Evolutionary conservation across 495 filamentous ascomycete species (phyloP).

Genomic region (Penicillium riverlandense): DNA sequence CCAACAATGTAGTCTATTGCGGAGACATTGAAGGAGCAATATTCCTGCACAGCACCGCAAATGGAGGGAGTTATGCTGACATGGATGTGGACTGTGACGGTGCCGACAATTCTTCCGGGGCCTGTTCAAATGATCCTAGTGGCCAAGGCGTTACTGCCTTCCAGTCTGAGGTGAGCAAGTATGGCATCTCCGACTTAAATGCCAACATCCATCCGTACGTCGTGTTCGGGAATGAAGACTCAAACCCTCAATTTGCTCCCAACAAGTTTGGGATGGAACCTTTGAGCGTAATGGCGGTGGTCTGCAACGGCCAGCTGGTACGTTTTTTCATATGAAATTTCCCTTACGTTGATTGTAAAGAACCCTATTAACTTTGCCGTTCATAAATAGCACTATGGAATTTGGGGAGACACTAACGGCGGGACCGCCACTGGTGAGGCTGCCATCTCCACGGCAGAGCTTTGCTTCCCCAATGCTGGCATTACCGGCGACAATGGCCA

Average conservation of each 20-base stretch:
- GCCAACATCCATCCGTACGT: constrained; percentile 57
- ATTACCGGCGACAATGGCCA: constrained; percentile 47
- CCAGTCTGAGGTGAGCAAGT: constrained; percentile 32
- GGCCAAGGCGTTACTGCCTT: constrained; percentile 52
- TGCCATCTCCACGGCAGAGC: constrained; percentile 47
- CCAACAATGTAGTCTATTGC: constrained; percentile 16
- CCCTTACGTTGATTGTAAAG: neutral
- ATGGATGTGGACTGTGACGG: constrained; percentile 71
- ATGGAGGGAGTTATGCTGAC: constrained; percentile 19
- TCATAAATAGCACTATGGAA: constrained; percentile 45
- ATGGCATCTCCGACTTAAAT: constrained; percentile 50
- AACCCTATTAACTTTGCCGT: neutral
- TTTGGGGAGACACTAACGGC: constrained; percentile 63
- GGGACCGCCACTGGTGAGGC: constrained; percentile 48
- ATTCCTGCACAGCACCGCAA: constrained; percentile 17
- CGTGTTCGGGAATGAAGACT: constrained; percentile 50
- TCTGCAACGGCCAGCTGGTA: constrained; percentile 51
- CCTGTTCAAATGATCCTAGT: constrained; percentile 42
- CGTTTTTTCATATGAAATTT: neutral
- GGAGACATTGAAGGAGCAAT: constrained; percentile 21
- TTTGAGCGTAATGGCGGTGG: constrained; percentile 56
- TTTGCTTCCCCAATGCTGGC: constrained; percentile 42
- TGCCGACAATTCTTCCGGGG: constrained; percentile 35
- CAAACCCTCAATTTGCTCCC: constrained; percentile 42
- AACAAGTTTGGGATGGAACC: constrained; percentile 45